phyloP scores from a whole-genome alignment of 192 early-diverging fungal species.

The Tieghemiomyces parasiticus region DNA sequence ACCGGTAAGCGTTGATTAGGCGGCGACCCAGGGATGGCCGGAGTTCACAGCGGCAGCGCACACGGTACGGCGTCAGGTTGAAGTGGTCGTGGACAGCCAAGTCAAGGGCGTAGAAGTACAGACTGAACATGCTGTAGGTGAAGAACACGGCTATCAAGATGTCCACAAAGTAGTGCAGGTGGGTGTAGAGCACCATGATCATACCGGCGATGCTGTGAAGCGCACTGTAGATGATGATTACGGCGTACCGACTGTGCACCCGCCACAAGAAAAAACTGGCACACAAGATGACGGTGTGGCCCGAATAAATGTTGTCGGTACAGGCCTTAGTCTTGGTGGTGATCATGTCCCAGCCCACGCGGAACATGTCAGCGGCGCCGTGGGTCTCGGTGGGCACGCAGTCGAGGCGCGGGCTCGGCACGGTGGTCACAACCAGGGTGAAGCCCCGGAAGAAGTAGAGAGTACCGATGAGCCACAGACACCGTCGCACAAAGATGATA shows the following conservation, averaged over 20 bases:
- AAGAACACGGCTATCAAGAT: conserved; percentile 37
- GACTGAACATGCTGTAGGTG: conserved; percentile 32
- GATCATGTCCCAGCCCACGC: conserved; percentile 28
- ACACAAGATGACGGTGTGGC: conserved; percentile 39
- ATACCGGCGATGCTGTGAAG: conserved; percentile 25
- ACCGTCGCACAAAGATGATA: conserved; percentile 31
- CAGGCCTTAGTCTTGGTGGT: conserved; percentile 33
- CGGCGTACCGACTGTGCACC: conserved; percentile 29
- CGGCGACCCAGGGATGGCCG: background rate
- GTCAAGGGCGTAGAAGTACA: conserved; percentile 33
- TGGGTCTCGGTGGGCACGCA: conserved; percentile 18
- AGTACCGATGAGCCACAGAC: conserved; percentile 34
- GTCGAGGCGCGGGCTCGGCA: conserved; percentile 31
- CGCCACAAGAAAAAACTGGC: conserved; percentile 37
- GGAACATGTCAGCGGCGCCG: conserved; percentile 21
- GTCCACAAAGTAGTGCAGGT: conserved; percentile 43
- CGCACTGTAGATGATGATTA: conserved; percentile 22
- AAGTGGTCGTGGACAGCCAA: conserved; percentile 15
- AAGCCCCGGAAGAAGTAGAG: conserved; percentile 38
- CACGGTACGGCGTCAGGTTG: conserved; percentile 1
- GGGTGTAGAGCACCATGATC: conserved; percentile 32
- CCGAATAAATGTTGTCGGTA: conserved; percentile 46
- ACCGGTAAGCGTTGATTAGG: background rate
- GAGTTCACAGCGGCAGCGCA: background rate
- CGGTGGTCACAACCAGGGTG: conserved; percentile 35